Evolutionary conservation across 2,329 filamentous ascomycete species (phyloP), one percentile per base, ranked within the genome.

Genomic region (Didymella exigua): DNA sequence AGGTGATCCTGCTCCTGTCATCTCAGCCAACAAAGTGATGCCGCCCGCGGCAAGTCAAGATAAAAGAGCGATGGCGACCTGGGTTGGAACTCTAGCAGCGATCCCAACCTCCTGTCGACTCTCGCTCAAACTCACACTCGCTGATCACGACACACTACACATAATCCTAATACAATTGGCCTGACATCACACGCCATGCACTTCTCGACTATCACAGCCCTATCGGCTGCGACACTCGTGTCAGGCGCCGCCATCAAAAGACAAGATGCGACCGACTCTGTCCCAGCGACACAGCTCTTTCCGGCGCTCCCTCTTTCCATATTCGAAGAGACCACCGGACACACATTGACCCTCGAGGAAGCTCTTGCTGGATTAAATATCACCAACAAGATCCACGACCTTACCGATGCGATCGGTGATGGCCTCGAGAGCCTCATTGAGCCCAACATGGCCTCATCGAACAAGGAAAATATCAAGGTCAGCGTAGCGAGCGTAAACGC

Each of bases 51-150:
- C 24, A 27, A 26, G 19, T 26, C 23, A 47, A 40, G 43, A 51
- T 56, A 56, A 56, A 50, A 56, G 48, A 48, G 43, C 44, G 31
- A 49, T 16, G 42, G 16, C 42, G 40, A 43, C 46, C 54, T 49
- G 33, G 41, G 36, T 46, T 31, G 19, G 42, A 42, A 42, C 36
- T 46, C 13, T 30, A 55, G 52, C 52, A 55, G 52, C 52, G 52
- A 49, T 50, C 47, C 27, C 41, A 31, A 55, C 42, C 27, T 55
- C 47, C 52, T 55, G 52, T 46, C 46, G 19, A 30, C 47, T 24
- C 36, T 49, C 41, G 40, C 26, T 50, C 29, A 11, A 38, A 49
- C 36, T 30, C 30, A 55, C 52, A 50, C 52, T 55, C 52, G 52
- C 46, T 55, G 42, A 50, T 42, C 46, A 26, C 26, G 31, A 47